Conservation (phyloP, 169 alveolate genomes). For the Pseudocohnilembus persalinus region DNA sequence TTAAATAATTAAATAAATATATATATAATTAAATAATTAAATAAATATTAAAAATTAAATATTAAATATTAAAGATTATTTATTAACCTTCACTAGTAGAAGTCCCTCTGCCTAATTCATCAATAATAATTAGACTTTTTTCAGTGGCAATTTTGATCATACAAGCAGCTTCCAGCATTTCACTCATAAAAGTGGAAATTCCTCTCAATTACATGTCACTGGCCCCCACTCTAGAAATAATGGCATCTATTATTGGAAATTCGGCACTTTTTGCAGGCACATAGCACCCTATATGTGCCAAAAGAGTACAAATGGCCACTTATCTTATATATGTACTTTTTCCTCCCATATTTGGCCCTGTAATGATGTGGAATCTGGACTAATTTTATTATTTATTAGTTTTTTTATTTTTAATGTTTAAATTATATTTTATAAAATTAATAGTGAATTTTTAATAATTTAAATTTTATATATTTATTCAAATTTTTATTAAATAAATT, state of each 20-base stretch:
- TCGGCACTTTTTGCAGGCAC: conserved; percentile 93
- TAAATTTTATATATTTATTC: conserved; percentile 41
- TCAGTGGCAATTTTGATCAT: conserved; percentile 92
- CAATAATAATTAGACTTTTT: conserved; percentile 92
- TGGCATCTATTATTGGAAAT: conserved; percentile 91
- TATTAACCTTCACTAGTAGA: conserved; percentile 89
- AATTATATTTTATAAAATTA: conserved; percentile 64
- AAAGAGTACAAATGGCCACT: conserved; percentile 84
- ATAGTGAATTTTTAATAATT: conserved; percentile 71
- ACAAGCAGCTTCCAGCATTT: conserved; percentile 96
- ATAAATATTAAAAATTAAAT: conserved; percentile 50
- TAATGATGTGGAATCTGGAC: conserved; percentile 90
- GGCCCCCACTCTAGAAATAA: conserved; percentile 97
- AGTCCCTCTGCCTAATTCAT: conserved; percentile 98
- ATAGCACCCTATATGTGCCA: conserved; percentile 95
- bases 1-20: no score
- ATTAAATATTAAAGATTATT: no score
- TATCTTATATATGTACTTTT: conserved; percentile 95
- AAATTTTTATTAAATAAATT: no score
- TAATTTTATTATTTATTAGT: conserved; percentile 61
- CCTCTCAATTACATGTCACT: conserved; percentile 95
- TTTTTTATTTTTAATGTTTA: conserved; percentile 87
- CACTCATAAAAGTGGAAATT: conserved; percentile 96
- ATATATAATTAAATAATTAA: no score
- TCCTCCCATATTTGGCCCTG: conserved; percentile 99